These are phyloP conservation scores for Carallia pectinifolia DNA, from an alignment of 345 rosid genomes.

Conservation along the genomic window DNA sequence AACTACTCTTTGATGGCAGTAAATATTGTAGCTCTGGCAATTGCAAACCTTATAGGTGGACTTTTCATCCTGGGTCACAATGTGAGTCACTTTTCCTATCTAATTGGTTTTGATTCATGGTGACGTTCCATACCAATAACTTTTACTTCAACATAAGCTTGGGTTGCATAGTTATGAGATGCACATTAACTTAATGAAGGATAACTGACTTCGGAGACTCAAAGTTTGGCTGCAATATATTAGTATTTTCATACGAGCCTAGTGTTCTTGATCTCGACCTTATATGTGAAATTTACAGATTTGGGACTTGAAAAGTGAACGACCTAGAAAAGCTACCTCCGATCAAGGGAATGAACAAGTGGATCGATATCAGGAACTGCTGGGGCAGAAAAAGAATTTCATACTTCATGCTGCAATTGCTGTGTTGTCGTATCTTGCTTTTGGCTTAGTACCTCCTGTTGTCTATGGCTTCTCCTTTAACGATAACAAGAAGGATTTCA, in stretches of 20 bases:
- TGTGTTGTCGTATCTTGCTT: no score
- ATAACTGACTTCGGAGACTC: no score
- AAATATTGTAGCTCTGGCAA: slow-evolving; percentile 13
- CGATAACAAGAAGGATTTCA: slow-evolving; percentile 16
- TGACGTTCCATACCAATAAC: no score
- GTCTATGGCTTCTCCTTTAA: neutral
- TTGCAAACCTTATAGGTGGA: slow-evolving; percentile 26
- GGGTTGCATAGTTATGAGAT: no score
- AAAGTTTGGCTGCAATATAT: no score
- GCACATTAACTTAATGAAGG: no score
- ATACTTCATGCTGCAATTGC: neutral
- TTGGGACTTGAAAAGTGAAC: slow-evolving; percentile 14
- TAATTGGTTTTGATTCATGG: no score
- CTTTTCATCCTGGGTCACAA: neutral
- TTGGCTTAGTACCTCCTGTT: no score
- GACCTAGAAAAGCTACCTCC: neutral
- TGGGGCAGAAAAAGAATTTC: slow-evolving; percentile 18
- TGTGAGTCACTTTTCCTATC: no score
- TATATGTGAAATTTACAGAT: neutral
- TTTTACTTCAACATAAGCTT: no score
- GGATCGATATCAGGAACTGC: slow-evolving; percentile 4
- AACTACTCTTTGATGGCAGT: slow-evolving; percentile 1
- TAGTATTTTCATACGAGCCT: no score
- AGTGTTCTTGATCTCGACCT: no score
- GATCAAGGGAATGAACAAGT: slow-evolving; percentile 6